These are phyloP conservation scores for Candida alai DNA, from an alignment of 805 yeast genomes.

Conservation along the genomic window DNA sequence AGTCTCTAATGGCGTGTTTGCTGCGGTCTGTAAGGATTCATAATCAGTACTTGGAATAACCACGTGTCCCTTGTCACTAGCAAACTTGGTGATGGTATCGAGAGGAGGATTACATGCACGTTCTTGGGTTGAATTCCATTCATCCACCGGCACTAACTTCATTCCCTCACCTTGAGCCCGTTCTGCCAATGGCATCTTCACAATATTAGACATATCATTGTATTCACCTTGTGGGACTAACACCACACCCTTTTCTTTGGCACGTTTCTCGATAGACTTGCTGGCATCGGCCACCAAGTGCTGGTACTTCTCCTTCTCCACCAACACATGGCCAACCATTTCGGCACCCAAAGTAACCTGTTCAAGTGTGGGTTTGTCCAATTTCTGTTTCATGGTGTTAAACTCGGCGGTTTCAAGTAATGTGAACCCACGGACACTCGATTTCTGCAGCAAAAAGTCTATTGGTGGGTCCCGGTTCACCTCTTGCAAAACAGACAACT, in stretches of 20 bases:
- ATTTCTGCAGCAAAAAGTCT: constrained; percentile 7
- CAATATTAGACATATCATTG: constrained; percentile 4
- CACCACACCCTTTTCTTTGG: constrained; percentile 1
- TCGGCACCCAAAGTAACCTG: constrained; percentile 2
- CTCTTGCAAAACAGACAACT: constrained; percentile 2
- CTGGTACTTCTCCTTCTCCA: constrained; percentile 2
- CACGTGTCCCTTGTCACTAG: constrained; percentile 9
- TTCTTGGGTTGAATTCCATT: not conserved
- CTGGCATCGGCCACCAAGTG: constrained; percentile 3
- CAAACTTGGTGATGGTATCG: constrained; percentile 9
- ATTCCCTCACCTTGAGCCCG: constrained; percentile 2
- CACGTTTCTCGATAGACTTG: constrained; percentile 9
- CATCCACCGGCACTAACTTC: not conserved
- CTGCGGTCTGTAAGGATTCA: constrained; percentile 8
- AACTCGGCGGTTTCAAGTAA: constrained; percentile 8
- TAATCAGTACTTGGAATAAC: constrained; percentile 11
- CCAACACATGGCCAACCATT: constrained; percentile 1
- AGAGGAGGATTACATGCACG: constrained; percentile 8
- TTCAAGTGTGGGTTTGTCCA: constrained; percentile 4
- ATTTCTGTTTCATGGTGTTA: constrained; percentile 7
- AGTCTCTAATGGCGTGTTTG: constrained; percentile 10
- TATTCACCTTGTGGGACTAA: constrained; percentile 10
- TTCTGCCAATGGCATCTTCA: constrained; percentile 1
- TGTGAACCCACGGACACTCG: not conserved
- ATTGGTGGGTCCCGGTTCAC: constrained; percentile 4